Evolutionary conservation across 2,329 filamentous ascomycete species (phyloP), one percentile per base, ranked within the genome.

Genomic region (Exophiala lecanii-corni): DNA sequence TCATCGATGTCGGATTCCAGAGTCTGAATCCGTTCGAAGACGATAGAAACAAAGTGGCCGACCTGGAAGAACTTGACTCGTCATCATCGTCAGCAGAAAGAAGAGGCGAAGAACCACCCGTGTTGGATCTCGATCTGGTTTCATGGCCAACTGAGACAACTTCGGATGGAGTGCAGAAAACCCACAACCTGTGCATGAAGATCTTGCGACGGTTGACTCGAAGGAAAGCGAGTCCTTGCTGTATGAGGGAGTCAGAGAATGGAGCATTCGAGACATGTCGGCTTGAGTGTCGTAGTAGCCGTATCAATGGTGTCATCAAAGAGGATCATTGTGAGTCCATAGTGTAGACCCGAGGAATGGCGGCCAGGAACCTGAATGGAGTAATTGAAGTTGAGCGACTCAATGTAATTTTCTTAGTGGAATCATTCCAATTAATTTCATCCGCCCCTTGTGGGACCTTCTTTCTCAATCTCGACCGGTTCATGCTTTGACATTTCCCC

Each of bases 361-460:
- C 6, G 28, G 6, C 16, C n/a, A 9, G 12, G 9, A 28, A 28
- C 12, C 12, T 12, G 25, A 12, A 28, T 28, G 9, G 9, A 28
- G n/a, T 31, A n/a, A 12, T 6, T 15, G n/a, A 15, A 31, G n/a
- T 31, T 31, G 16, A n/a, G n/a, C n/a, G n/a, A n/a, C n/a, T n/a
- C n/a, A n/a, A n/a, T n/a, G n/a, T n/a, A n/a, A n/a, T n/a, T n/a
- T n/a, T n/a, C n/a, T n/a, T n/a, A n/a, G n/a, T n/a, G n/a, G n/a
- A n/a, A n/a, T n/a, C n/a, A n/a, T n/a, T n/a, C n/a, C n/a, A n/a
- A n/a, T n/a, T n/a, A 12, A 35, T 35, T 32, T 55, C 50, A 57
- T 28, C 53, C 54, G 30, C 51, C 54, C 45, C 44, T 50, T 47
- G 50, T 57, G 17, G 43, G 37, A n/a, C 51, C 52, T 42, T 56